Percentiles rank a stretch among this genome's conserved stretches.
These are phyloP conservation scores for Quercus tomentella DNA, from an alignment of 331 rosid species.

Conservation along the genomic window DNA sequence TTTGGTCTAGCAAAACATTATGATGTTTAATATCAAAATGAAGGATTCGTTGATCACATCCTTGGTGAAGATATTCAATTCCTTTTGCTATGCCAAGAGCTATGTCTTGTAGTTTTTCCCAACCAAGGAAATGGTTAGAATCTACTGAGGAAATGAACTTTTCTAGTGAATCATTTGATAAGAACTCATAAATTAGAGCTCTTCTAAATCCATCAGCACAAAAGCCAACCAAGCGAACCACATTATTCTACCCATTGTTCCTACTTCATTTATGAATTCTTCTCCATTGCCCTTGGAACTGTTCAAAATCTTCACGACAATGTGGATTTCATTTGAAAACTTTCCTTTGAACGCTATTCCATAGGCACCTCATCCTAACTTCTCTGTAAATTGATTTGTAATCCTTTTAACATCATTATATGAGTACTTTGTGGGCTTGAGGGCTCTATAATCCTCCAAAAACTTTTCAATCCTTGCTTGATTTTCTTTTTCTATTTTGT, in stretches of 20 bases:
- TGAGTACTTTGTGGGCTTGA: conserved; percentile 13
- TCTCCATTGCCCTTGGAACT: conserved; percentile 24
- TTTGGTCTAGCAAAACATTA: background rate
- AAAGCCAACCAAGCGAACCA: conserved; percentile 32
- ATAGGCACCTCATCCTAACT: conserved; percentile 5
- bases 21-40: conserved; percentile 2
- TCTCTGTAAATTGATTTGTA: conserved; percentile 20
- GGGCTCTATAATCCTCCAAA: conserved; percentile 5
- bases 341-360: background rate
- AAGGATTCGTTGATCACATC: conserved; percentile 30
- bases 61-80: conserved; percentile 41
- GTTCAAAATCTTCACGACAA: conserved; percentile 39
- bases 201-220: conserved; percentile 27
- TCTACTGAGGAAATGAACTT: conserved; percentile 11
- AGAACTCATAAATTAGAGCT: conserved; percentile 30
- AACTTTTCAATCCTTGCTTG: background rate
- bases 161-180: conserved; percentile 33
- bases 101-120: conserved; percentile 29
- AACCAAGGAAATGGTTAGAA: conserved; percentile 17
- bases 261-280: conserved; percentile 40
- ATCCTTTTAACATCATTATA: conserved; percentile 32
- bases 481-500: background rate
- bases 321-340: conserved; percentile 11
- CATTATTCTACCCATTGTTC: conserved; percentile 39
- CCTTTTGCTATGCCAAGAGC: conserved; percentile 38